Conservation (phyloP, 2,329 filamentous ascomycete species). For the Cadophora sp. region DNA sequence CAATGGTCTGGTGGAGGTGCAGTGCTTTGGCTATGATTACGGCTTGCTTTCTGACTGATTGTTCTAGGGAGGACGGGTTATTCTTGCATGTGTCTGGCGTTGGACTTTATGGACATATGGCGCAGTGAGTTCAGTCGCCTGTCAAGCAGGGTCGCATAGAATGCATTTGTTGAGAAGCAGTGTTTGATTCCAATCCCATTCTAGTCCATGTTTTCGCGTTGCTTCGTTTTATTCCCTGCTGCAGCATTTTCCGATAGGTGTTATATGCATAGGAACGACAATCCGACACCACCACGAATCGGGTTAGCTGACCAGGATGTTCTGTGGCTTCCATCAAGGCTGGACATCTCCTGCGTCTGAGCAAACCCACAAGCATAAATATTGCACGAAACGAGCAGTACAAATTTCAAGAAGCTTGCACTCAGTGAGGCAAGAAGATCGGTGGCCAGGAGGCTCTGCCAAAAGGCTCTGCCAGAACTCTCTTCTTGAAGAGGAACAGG, state of each 20-base stretch:
- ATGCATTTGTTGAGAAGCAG: slow-evolving; percentile 25
- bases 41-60: slow-evolving; percentile 27
- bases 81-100: slow-evolving; percentile 35
- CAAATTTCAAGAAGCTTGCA: neutral
- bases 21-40: slow-evolving; percentile 23
- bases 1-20: neutral
- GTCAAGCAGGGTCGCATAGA: slow-evolving; percentile 30
- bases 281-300: neutral
- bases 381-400: neutral
- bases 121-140: slow-evolving; percentile 22
- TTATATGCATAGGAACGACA: neutral
- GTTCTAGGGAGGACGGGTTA: slow-evolving; percentile 29
- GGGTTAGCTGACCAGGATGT: neutral
- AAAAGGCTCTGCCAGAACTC: too few relatives aligned
- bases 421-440: neutral
- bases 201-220: neutral
- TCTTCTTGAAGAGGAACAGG: neutral
- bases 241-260: neutral
- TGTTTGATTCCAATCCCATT: neutral
- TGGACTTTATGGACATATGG: slow-evolving; percentile 32
- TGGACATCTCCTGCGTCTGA: neutral
- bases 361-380: neutral
- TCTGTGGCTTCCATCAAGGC: neutral
- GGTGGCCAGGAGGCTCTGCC: neutral
- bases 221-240: neutral